phyloP scores from a whole-genome alignment of 805 yeast genomes.

The Millerozyma miso region DNA sequence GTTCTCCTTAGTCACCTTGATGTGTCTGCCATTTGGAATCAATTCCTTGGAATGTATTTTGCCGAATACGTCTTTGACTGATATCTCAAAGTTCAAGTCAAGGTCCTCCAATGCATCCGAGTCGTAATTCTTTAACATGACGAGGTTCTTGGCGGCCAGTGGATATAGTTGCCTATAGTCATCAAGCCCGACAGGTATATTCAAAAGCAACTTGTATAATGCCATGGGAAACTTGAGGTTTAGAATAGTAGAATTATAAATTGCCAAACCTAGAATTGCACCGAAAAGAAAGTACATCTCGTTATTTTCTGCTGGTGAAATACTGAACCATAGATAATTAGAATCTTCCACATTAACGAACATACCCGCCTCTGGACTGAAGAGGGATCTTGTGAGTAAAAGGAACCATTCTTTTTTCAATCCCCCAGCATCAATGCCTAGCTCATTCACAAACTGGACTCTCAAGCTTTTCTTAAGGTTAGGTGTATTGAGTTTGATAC shows the following conservation, averaged over 20 bases:
- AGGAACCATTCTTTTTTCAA: slow-evolving; percentile 91
- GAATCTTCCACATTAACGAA: slow-evolving; percentile 67
- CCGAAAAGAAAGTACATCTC: slow-evolving; percentile 78
- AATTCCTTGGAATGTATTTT: slow-evolving; percentile 44
- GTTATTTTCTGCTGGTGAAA: slow-evolving; percentile 36
- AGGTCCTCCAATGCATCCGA: slow-evolving; percentile 39
- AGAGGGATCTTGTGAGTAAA: slow-evolving; percentile 63
- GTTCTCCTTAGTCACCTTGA: slow-evolving; percentile 56
- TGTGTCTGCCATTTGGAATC: slow-evolving; percentile 52
- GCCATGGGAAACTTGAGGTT: slow-evolving; percentile 76
- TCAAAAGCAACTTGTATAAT: slow-evolving; percentile 69
- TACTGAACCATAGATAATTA: slow-evolving; percentile 69
- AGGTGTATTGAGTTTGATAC: slow-evolving; percentile 48
- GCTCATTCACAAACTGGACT: slow-evolving; percentile 81
- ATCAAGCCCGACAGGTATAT: slow-evolving; percentile 47
- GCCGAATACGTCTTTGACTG: slow-evolving; percentile 49
- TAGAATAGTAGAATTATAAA: slow-evolving; percentile 82
- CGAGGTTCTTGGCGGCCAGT: slow-evolving; percentile 41
- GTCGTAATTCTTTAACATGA: slow-evolving; percentile 22
- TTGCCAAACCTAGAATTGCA: slow-evolving; percentile 81
- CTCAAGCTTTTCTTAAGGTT: slow-evolving; percentile 72
- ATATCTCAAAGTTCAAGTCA: slow-evolving; percentile 56
- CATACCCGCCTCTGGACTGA: slow-evolving; percentile 64
- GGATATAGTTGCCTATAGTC: slow-evolving; percentile 75
- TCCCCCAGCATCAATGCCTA: slow-evolving; percentile 96